Conservation (phyloP, 345 rosid genomes). For the Anastatica hierochuntica region DNA sequence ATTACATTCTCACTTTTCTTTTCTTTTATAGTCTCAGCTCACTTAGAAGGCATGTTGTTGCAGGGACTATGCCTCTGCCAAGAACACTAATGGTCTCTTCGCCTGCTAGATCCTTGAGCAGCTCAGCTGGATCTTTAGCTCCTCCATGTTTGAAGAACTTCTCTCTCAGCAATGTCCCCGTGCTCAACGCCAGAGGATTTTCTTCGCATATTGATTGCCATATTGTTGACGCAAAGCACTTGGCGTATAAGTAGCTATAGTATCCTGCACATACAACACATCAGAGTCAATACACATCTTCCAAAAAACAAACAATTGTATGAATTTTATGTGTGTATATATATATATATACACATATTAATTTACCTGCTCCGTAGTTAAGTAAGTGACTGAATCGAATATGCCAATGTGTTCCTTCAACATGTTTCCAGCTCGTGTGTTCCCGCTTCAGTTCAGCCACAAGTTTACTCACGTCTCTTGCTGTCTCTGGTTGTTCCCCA, state of each 20-base stretch:
- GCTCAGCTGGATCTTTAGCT: constrained; percentile 68
- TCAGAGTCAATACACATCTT: neutral
- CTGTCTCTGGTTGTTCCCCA: constrained; percentile 48
- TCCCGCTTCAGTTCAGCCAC: constrained; percentile 62
- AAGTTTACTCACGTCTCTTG: constrained; percentile 41
- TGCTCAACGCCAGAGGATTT: constrained; percentile 67
- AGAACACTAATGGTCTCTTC: constrained; percentile 40
- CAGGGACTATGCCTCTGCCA: constrained; percentile 59
- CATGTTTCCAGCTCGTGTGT: constrained; percentile 79
- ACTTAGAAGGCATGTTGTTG: constrained; percentile 41
- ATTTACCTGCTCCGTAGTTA: constrained; percentile 79
- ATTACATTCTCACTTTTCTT: too few species aligned
- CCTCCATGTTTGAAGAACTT: constrained; percentile 77
- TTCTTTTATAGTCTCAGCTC: constrained; percentile 29
- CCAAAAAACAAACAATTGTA: too few species aligned
- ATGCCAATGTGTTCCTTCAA: constrained; percentile 85
- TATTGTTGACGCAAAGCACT: constrained; percentile 78
- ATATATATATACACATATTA: too few species aligned
- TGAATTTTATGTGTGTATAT: neutral
- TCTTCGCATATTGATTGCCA: constrained; percentile 76
- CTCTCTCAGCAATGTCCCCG: constrained; percentile 59
- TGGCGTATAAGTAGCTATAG: constrained; percentile 77
- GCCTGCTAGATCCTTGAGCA: constrained; percentile 61
- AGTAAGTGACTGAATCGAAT: constrained; percentile 72
- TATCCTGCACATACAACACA: constrained; percentile 37